Evolutionary conservation across 2,329 filamentous ascomycete genomes (phyloP).

Genomic region (Penicillium occitanis): DNA sequence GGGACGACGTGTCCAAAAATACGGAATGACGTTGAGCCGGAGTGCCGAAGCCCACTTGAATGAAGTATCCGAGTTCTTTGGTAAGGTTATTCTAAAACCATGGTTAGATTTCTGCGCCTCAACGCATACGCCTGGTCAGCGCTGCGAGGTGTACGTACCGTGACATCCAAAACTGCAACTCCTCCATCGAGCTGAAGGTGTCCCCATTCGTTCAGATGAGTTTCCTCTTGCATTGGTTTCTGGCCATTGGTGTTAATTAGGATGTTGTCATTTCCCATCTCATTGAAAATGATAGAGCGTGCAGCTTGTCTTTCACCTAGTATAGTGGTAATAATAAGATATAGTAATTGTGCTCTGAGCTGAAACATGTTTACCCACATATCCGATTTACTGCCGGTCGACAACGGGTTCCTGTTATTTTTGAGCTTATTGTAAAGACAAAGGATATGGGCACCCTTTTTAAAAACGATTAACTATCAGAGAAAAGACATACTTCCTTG

Average conservation of each 20-base stretch:
- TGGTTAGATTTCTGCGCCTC: not conserved
- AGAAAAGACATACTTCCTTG: not conserved
- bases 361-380: not conserved
- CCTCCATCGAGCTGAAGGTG: not conserved
- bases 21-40: slow-evolving; percentile 2
- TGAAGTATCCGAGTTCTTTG: slow-evolving; percentile 6
- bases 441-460: not conserved
- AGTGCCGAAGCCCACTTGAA: slow-evolving; percentile 9
- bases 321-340: not conserved
- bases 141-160: slow-evolving; percentile 2
- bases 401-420: not conserved
- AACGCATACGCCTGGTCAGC: not conserved
- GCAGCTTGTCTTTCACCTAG: not conserved
- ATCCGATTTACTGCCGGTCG: not conserved
- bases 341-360: not conserved
- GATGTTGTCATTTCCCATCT: no score
- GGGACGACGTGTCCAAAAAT: slow-evolving; percentile 4
- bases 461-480: not conserved
- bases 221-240: not conserved
- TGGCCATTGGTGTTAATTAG: not conserved
- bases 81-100: slow-evolving; percentile 1
- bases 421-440: not conserved
- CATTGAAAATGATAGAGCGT: no score
- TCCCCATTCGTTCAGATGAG: not conserved
- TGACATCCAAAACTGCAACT: slow-evolving; percentile 8